Base-by-base conservation (phyloP, 371 early-diverging fungal genomes). In the Apophysomyces variabilis region DNA sequence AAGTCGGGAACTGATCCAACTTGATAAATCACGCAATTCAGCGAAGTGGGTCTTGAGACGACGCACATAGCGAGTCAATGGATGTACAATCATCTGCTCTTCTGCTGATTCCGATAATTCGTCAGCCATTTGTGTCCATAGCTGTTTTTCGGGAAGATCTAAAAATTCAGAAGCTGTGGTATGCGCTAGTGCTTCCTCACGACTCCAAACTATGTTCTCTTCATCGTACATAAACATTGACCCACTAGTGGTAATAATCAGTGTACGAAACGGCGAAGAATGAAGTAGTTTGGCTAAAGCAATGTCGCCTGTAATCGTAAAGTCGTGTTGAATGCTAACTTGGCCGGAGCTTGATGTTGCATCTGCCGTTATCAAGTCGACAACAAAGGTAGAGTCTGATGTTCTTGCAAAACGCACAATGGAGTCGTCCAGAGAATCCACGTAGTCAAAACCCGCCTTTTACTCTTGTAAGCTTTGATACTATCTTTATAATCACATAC, bases 101-200 rank as follows among this genome's bases (percentile, higher is more conserved):
- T 72, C 77, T 0, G 77, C 71, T 45, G 79, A 82, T 66, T 89
- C 89, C 38, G 76, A 72, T 4, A 89, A 71, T 70, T 94, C 93
- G 46, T 94, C 91, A 0, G 80, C 83, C 62, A 92, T 90, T 70
- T 92, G 87, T 1, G 93, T 91, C 76, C 90, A 89, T 60, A 88
- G 71, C 45, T 86, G 83, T 56, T 84, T 80, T 64, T 93, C 92
- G 5, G 96, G 95, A 16, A 95, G 80, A 50, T 94, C 95, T 58
- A 96, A 70, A 69, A 94, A 93, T 65, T 85, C 91, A 41, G 90
- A 82, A n/a, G 85, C 86, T 1, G 79, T 77, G 7, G 84, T 78
- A 39, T 89, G 82, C 0, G 93, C 87, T 66, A 96, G 80, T 13
- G 93, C 83, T 75, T 97, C 97, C 58, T 95, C 92, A 39, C 95